Conservation (phyloP, 176 grass and related monocot species). For the maize (Zea mays) region Zm-B73-REFERENCE-NAM-5.0 NC_050101.1:164820501-164821000, state of each 20-base stretch:
- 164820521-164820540: constrained; percentile 93
- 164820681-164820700: constrained; percentile 73
- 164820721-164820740: constrained; percentile 64
- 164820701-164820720: constrained; percentile 61
- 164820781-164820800: constrained; percentile 82
- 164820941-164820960: constrained; percentile 52
- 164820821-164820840: constrained; percentile 99
- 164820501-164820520: constrained; percentile 83
- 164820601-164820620: constrained; percentile 87
- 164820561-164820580: constrained; percentile 94
- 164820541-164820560: constrained; percentile 84
- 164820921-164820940: constrained; percentile 92
- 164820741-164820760: constrained; percentile 88
- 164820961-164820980: neutral
- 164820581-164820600: constrained; percentile 75
- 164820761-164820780: constrained; percentile 46
- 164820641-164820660: constrained; percentile 91
- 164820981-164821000: constrained; percentile 50
- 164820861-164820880: constrained; percentile 74
- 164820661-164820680: constrained; percentile 79
- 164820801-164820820: constrained; percentile 83
- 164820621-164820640: constrained; percentile 90
- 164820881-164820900: constrained; percentile 78
- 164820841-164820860: constrained; percentile 89
- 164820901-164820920: constrained; percentile 81